Evolutionary conservation across 495 filamentous ascomycete genomes (phyloP), one percentile per base, ranked within the genome.

Genomic region (Durotheca rogersii): DNA sequence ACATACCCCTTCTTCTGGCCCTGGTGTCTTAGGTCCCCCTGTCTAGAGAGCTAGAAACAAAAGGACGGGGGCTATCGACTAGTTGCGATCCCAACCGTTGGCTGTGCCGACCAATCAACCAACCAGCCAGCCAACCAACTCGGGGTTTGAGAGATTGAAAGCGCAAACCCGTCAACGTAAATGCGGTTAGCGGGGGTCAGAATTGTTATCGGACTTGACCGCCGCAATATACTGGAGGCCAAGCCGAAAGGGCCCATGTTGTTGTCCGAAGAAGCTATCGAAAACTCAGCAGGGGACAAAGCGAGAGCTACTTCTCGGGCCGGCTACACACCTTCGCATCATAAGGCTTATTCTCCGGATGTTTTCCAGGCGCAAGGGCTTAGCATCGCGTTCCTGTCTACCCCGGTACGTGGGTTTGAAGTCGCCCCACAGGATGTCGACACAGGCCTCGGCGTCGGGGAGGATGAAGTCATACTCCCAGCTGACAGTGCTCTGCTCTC

Each of bases 351-450:
- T 65, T 42, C 83, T 74, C 63, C 76, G 84, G n/a, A 92, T 71
- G 44, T 70, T 61, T 40, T 65, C 71, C 43, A 72, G 54, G 59
- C 88, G 73, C 54, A 91, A 58, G 18, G 72, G 68, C 41, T 68
- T 56, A 0, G 76, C 73, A 65, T 82, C 78, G n/a, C 76, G 67
- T 52, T 74, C 70, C 53, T 80, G 70, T 59, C 76, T 81, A 0
- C 89, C 89, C 3, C 89, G 71, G 67, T 87, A 95, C 1, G 82
- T 90, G 0, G 88, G 67, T 55, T 75, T 81, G 16, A 95, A 81
- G 7, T 77, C 78, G 1, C 59, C 57, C 80, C 84, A 93, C 6
- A 67, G 70, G 2, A 84, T 58, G 6, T 34, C 32, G 34, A 79
- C 75, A 3, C 84, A 44, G 7, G 34, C 65, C 38, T 37, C 58